Evolutionary conservation across 768 basidiomycete species (phyloP).

Genomic region (Kondoa malvinella): DNA sequence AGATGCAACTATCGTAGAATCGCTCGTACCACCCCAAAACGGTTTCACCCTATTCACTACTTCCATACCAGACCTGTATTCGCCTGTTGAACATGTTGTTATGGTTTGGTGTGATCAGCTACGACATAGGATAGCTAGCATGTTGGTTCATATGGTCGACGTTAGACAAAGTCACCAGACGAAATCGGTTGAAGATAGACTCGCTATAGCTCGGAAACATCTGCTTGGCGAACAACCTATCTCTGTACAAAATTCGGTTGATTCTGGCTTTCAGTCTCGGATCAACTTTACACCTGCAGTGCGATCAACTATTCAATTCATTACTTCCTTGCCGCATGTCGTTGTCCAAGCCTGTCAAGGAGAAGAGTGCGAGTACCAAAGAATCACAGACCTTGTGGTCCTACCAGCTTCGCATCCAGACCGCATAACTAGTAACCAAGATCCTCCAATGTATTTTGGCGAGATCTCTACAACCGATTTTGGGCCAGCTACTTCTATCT

Average conservation of each 20-base stretch:
- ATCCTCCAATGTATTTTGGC: neutral
- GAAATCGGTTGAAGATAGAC: neutral
- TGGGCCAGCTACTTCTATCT: no score
- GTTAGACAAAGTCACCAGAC: neutral
- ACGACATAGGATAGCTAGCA: conserved; percentile 37
- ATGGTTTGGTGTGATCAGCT: conserved; percentile 99
- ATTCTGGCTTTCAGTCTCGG: neutral
- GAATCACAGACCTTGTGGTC: neutral
- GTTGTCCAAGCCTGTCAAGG: neutral
- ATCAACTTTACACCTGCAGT: conserved; percentile 2
- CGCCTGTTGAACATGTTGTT: conserved; percentile 82
- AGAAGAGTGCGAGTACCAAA: neutral
- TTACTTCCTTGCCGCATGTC: no score
- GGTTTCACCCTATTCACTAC: conserved; percentile 53
- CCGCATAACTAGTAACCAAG: neutral
- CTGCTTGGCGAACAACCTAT: neutral
- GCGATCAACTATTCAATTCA: neutral
- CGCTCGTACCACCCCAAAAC: conserved; percentile 37
- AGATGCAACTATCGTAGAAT: conserved; percentile 58
- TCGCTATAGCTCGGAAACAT: conserved; percentile 1
- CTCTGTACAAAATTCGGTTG: neutral
- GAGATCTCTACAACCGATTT: no score
- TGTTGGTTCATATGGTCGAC: conserved; percentile 21
- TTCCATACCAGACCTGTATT: conserved; percentile 78
- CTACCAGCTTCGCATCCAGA: neutral